A percentile compares a stretch with the other conserved stretches of the same genome.
Evolutionary conservation across 2,329 filamentous ascomycete genomes (phyloP).

Genomic region (Coniella lustricola): DNA sequence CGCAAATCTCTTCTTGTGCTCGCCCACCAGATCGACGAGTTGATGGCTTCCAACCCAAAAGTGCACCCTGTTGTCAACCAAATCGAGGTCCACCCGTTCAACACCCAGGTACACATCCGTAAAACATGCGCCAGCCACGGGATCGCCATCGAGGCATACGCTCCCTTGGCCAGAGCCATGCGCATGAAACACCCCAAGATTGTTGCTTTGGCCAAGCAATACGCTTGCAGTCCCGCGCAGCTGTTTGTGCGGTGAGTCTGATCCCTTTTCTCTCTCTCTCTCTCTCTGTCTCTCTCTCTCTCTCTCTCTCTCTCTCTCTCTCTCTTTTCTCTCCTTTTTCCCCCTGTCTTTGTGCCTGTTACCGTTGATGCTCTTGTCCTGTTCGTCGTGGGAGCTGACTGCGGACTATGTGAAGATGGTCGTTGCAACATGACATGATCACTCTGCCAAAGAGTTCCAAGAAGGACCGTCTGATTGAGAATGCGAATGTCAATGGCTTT

Average conservation of each 20-base stretch:
- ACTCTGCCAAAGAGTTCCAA: slow-evolving; percentile 67
- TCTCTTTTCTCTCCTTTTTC: too few relatives aligned
- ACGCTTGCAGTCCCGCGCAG: slow-evolving; percentile 64
- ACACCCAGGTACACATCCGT: slow-evolving; percentile 62
- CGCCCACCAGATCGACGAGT: slow-evolving; percentile 52
- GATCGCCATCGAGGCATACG: slow-evolving; percentile 73
- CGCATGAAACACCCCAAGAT: slow-evolving; percentile 63
- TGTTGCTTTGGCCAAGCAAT: slow-evolving; percentile 55
- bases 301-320: too few relatives aligned
- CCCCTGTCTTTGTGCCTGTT: too few relatives aligned
- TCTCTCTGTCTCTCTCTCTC: too few relatives aligned
- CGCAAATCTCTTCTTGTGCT: too few relatives aligned
- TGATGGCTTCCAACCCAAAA: slow-evolving; percentile 55
- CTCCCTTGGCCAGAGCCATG: slow-evolving; percentile 65
- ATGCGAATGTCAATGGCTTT: slow-evolving; percentile 54
- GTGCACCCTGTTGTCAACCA: slow-evolving; percentile 68
- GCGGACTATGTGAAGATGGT: slow-evolving; percentile 48
- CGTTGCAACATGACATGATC: slow-evolving; percentile 65
- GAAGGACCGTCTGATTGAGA: slow-evolving; percentile 56
- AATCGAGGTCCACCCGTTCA: slow-evolving; percentile 78
- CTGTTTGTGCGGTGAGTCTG: slow-evolving; percentile 51
- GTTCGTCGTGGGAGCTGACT: not conserved
- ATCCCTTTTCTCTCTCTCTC: too few relatives aligned
- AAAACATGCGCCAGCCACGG: slow-evolving; percentile 57
- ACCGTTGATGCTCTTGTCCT: not conserved